Evolutionary conservation across 179 eudicot species (phyloP), one percentile per base, ranked within the genome.

Genomic region (Patellifolia procumbens): DNA sequence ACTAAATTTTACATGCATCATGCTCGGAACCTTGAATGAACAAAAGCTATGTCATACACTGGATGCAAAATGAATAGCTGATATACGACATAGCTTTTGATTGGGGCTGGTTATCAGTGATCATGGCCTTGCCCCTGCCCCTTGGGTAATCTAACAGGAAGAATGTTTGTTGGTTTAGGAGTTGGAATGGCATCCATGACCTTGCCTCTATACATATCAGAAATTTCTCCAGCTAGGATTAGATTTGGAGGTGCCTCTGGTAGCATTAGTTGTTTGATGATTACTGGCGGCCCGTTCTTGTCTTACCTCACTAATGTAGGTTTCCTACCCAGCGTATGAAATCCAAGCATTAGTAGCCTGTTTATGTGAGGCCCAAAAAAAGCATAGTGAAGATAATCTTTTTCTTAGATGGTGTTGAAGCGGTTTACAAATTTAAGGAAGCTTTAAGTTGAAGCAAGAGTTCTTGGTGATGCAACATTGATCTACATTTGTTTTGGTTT

Each of bases 101-200:
- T 76, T 19, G 89, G 88, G 68, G 81, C 89, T n/a, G n/a, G n/a
- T n/a, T n/a, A n/a, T n/a, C n/a, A 31, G 63, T 86, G 32, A 8
- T 84, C 51, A 84, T 86, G 89, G 86, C 88, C 16, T 62, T 48
- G 72, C 87, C 39, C 79, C 79, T 31, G 70, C 76, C 29, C 90
- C 88, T 3, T 81, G 83, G 87, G 74, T 89, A 69, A 84, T 89
- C 17, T 89, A 37, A 4, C 84, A 5, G 92, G 90, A 68, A 70
- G 90, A 55, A 43, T 89, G 4, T 70, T 20, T 32, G 74, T 32
- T 12, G 53, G 53, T 12, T 31, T 70, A 35, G 46, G 46, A 13
- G 92, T 87, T 19, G 90, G 88, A 46, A 84, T 87, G 88, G 90
- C 92, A 4, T 89, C 92, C 73, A 86, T 85, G 90, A 87, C 90